Conservation (phyloP, 192 early-diverging fungal genomes). For the Powellomyces hirtus region DNA sequence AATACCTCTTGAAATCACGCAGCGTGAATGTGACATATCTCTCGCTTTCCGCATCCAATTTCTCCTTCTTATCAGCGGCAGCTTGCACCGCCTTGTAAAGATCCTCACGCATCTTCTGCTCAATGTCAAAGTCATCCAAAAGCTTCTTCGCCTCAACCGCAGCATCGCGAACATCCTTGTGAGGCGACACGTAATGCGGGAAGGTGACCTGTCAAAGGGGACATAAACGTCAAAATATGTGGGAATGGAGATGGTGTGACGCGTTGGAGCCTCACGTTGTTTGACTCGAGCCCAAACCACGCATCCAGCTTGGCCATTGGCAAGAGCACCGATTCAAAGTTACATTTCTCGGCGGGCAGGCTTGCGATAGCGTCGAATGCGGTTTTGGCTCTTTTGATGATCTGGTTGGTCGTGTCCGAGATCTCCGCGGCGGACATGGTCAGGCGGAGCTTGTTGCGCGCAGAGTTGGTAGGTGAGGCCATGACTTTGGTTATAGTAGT, state of each 20-base stretch:
- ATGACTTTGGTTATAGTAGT: too few species aligned
- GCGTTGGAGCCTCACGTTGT: background rate
- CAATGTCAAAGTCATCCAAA: constrained; percentile 36
- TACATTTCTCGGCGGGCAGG: constrained; percentile 4
- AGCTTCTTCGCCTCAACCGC: constrained; percentile 19
- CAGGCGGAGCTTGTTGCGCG: too few species aligned
- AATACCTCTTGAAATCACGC: constrained; percentile 56
- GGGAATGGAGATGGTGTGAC: background rate
- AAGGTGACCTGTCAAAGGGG: constrained; percentile 20
- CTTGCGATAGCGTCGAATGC: constrained; percentile 11
- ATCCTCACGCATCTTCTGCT: constrained; percentile 37
- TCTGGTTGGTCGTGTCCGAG: background rate
- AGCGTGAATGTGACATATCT: constrained; percentile 70
- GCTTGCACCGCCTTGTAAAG: constrained; percentile 26
- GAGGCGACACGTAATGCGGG: constrained; percentile 30
- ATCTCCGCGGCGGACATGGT: constrained; percentile 4
- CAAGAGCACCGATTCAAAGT: constrained; percentile 6
- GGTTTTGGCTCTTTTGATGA: constrained; percentile 12
- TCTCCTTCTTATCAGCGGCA: constrained; percentile 23
- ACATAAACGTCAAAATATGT: background rate
- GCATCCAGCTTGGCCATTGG: constrained; percentile 9
- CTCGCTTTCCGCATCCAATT: constrained; percentile 57
- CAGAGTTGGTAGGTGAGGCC: too few species aligned
- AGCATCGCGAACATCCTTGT: constrained; percentile 38
- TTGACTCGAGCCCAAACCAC: constrained; percentile 7